Base-by-base conservation (phyloP, 2,329 filamentous ascomycete genomes). In the Cladophialophora chaetospira region DNA sequence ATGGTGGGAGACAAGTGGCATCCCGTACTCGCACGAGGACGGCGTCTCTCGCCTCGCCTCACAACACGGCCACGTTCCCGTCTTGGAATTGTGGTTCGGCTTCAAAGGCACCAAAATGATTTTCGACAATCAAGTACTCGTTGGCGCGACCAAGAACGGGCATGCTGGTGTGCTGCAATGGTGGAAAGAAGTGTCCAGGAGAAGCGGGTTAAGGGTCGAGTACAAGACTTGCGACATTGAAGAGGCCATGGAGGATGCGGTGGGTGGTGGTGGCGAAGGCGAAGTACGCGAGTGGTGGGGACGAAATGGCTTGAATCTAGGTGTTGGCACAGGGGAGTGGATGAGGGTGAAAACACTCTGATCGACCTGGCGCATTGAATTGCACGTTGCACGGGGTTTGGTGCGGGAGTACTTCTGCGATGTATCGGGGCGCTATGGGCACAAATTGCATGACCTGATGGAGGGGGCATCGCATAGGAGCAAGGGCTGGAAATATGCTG, bases 211-310 rank as follows among this genome's bases (percentile, higher is more conserved):
- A 65, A 82, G 83, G 50, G 91, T 97, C 23, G 91, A 96, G 72
- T 97, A 96, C 73, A 92, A 93, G 71, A 96, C 91, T 1, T 96
- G 91, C 71, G 91, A 96, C 71, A 94, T 97, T 60, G 92, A 97
- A 71, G 93, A 97, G 73, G 92, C 92, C 0, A 79, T 97, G 35
- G 92, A 97, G 70, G 92, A 96, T 70, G 89, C 90, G 19, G 83
- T 93, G 3, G 83, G 84, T 33, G 83, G 79, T 1, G 73, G 78
- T 3, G 86, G 88, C 53, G 88, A 91, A 61, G 84, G 86, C 63
- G 81, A 82, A 33, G 89, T 96, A 15, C 79, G 89, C 55, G 79
- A 82, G 61, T 97, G 93, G 93, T 97, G 93, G 93, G 88, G 89
- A 21, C 77, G 80, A 63, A 93, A 94, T 65, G 91, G 90, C 0